Base-by-base conservation (phyloP, 192 early-diverging fungal genomes). In the Coemansia sp. region DNA sequence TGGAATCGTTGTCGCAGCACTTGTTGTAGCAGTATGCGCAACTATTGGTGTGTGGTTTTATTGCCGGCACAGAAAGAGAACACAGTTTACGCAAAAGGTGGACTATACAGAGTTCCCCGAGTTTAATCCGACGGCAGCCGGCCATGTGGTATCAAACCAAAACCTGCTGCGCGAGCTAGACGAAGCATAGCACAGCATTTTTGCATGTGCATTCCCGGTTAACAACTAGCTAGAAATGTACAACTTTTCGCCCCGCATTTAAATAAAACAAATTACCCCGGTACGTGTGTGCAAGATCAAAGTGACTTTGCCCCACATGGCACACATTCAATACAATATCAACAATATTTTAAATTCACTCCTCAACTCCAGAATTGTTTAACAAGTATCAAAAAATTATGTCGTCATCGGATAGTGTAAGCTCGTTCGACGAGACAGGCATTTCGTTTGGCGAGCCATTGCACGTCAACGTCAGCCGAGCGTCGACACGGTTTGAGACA, bases 371-470 rank as follows among this genome's bases (percentile, higher is more conserved):
- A 0, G 31, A 6, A 34, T 34, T 34, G 31, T 8, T 34, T 34
- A 34, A 34, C 31, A 34, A 34, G 7, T 34, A 34, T 7, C 31
- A 34, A 6, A 6, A 28, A 34, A 34, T 34, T 7, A 34, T 34
- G 31, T 31, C 31, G 31, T 34, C 31, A 2, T 34, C 8, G 31
- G 31, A 34, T 34, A 34, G 31, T 34, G 31, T 34, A 14, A 14
- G 8, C 40, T 15, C 14, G 14, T 44, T n/a, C 14, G 14, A 15
- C 15, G 61, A 63, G 12, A n/a, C 50, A 1, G 18, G 23, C 14
- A 73, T 46, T 38, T 73, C 76, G 17, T 81, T 81, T 61, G 79
- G 79, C 3, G 79, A 81, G 67, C 74, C 70, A 21, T 55, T 71
- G 28, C 66, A 73, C n/a, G 79, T 81, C 63, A 75, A 63, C 60